Percentiles rank a stretch among this genome's conserved stretches.
Conservation (phyloP, 1,284 basidiomycete genomes). For the Naganishia liquefaciens region DNA sequence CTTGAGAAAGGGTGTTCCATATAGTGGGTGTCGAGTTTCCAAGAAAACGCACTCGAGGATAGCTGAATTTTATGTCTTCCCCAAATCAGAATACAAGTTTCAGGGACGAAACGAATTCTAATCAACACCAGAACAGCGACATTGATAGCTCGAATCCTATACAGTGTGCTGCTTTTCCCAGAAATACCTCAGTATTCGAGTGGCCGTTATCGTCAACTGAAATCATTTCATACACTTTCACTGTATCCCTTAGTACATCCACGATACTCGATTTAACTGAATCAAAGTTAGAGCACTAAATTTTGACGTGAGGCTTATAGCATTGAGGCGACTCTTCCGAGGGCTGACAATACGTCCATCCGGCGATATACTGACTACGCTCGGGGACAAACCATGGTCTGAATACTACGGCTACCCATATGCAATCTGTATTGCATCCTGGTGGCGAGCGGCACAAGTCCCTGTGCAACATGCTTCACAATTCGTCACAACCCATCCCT, state of each 20-base stretch:
- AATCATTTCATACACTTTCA: not conserved
- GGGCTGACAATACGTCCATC: too few species aligned
- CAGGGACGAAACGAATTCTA: constrained; percentile 32
- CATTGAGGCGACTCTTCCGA: too few species aligned
- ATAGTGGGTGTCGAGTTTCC: constrained; percentile 45
- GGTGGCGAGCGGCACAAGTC: too few species aligned
- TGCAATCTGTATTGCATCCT: too few species aligned
- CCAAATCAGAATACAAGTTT: constrained; percentile 31
- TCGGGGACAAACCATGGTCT: too few species aligned
- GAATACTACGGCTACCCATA: too few species aligned
- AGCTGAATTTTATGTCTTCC: not conserved
- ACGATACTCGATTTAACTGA: not conserved
- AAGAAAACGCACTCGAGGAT: too few species aligned
- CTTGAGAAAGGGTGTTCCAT: constrained; percentile 47
- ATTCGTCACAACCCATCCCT: too few species aligned
- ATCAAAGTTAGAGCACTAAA: too few species aligned
- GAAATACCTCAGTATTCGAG: not conserved
- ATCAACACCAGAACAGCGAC: not conserved
- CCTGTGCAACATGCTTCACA: too few species aligned
- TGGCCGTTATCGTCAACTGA: not conserved
- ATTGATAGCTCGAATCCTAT: not conserved
- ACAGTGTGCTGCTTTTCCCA: not conserved
- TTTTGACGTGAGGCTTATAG: too few species aligned
- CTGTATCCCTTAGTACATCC: constrained; percentile 19
- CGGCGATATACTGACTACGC: too few species aligned